phyloP scores from a whole-genome alignment of 495 filamentous ascomycete species.

The Aspergillus diversus region DNA sequence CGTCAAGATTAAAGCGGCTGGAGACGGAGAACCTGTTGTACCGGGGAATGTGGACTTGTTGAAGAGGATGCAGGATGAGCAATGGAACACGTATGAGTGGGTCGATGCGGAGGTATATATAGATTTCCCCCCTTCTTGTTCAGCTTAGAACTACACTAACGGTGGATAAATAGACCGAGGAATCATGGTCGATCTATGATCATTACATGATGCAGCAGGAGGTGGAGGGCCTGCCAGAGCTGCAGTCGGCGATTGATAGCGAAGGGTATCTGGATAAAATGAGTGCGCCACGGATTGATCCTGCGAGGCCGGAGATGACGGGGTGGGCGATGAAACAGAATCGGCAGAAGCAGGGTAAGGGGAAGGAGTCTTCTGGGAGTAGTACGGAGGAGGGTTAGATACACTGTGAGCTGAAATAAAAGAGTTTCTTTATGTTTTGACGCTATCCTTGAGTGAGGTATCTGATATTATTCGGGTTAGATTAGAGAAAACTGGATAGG shows the following conservation, averaged over 20 bases:
- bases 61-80: slow-evolving; percentile 66
- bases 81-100: slow-evolving; percentile 67
- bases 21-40: slow-evolving; percentile 55
- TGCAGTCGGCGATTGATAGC: slow-evolving; percentile 57
- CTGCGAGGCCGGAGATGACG: slow-evolving; percentile 50
- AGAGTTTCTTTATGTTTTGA: too few relatives aligned
- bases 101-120: slow-evolving; percentile 66
- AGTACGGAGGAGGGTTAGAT: slow-evolving; percentile 30
- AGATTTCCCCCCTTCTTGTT: slow-evolving; percentile 16
- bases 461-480: too few relatives aligned
- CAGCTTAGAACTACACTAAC: slow-evolving; percentile 26
- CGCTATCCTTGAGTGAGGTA: too few relatives aligned
- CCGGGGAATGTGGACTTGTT: slow-evolving; percentile 58
- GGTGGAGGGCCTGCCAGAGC: slow-evolving; percentile 47
- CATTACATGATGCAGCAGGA: slow-evolving; percentile 62
- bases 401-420: too few relatives aligned
- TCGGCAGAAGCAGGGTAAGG: slow-evolving; percentile 38
- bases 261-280: slow-evolving; percentile 67
- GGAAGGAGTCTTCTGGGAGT: slow-evolving; percentile 23
- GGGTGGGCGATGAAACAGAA: slow-evolving; percentile 57
- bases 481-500: too few relatives aligned
- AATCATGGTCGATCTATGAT: slow-evolving; percentile 64
- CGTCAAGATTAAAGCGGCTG: slow-evolving; percentile 65
- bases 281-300: slow-evolving; percentile 63
- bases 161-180: slow-evolving; percentile 47